Base-by-base conservation (phyloP, 192 early-diverging fungal species). In the Diversispora eburnea region DNA sequence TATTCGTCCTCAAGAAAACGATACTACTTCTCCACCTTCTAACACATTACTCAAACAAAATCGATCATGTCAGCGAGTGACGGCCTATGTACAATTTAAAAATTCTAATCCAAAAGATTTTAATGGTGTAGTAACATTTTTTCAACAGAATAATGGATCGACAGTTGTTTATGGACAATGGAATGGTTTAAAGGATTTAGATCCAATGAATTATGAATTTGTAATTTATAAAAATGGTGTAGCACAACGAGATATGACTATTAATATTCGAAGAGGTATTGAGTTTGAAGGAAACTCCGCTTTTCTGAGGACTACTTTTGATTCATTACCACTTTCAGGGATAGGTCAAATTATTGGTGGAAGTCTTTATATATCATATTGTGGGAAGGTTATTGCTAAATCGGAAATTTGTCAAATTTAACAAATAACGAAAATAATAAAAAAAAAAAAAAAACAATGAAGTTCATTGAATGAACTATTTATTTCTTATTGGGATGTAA, bases 171-270 rank as follows among this genome's bases (percentile, higher is more conserved):
- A 63, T 10, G 61, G 61, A 13, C 33, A 63, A 41, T 63, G 61
- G 61, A 12, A 19, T 43, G 41, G n/a, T 41, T 6, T 63, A 42
- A 33, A 63, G 12, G 61, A 63, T 63, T 17, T 41, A 17, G 41
- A 63, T n/a, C 61, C 41, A 42, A 42, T 63, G 41, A 63, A 63
- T 63, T 63, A 63, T 42, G 61, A 63, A 63, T 63, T 63, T 63
- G 61, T 63, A 4, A 63, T 63, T 42, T 63, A 63, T 63, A 63
- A 63, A 63, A 45, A 63, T 63, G 61, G 61, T 5, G 61, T 33
- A 43, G 43, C 43, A 17, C 61, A 33, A 2, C 33, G 41, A 17
- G 61, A 63, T 19, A 42, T 63, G n/a, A 43, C 61, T 1, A 41
- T 63, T 17, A 45, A 63, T 43, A 63, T 63, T 42, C 61, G 41